These are phyloP conservation scores for Brassica carinata DNA, from an alignment of 345 rosid species.

Conservation along the genomic window DNA sequence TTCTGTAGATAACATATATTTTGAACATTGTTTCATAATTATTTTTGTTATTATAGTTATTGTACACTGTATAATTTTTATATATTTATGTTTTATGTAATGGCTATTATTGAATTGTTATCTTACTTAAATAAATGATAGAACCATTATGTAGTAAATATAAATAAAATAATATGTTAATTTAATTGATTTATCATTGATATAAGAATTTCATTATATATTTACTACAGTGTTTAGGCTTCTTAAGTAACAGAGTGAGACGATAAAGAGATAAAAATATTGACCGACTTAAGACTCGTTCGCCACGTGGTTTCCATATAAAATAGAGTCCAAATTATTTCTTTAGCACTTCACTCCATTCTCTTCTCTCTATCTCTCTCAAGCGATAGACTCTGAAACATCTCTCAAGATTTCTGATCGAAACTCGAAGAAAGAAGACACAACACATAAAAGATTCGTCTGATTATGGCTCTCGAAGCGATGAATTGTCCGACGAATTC, in stretches of 20 bases:
- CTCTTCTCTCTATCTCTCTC: constrained; percentile 3
- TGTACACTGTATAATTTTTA: no score
- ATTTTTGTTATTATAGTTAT: no score
- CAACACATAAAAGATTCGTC: neutral
- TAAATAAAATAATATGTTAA: no score
- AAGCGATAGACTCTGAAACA: constrained; percentile 9
- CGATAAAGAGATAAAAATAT: constrained; percentile 35
- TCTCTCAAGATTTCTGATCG: neutral
- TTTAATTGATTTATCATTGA: neutral
- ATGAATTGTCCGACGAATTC: constrained; percentile 48
- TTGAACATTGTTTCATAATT: no score
- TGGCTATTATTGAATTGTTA: no score
- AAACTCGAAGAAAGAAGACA: constrained; percentile 1
- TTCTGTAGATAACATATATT: no score
- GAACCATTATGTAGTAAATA: no score
- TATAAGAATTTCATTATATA: neutral
- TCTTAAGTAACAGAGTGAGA: constrained; percentile 20
- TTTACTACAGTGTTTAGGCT: neutral
- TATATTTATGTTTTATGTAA: no score
- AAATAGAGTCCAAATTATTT: constrained; percentile 36
- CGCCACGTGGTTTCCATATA: constrained; percentile 43
- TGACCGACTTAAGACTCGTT: constrained; percentile 64
- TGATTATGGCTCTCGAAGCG: constrained; percentile 73
- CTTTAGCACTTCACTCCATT: constrained; percentile 33
- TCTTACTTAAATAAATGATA: no score